These are phyloP conservation scores for Canavalia gladiata DNA, from an alignment of 306 rosid species.

Conservation along the genomic window DNA sequence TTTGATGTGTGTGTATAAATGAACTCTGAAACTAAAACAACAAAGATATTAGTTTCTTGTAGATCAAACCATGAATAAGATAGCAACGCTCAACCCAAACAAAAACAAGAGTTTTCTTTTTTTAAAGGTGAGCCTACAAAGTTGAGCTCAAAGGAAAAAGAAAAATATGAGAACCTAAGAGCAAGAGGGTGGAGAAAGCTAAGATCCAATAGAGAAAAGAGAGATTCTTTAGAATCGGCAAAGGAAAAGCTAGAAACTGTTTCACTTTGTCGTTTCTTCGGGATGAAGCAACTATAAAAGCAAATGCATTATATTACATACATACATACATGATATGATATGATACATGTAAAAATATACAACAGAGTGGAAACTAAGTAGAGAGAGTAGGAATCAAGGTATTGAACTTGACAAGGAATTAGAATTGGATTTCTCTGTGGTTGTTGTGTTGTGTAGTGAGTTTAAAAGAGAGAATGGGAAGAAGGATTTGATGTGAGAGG, in stretches of 20 bases:
- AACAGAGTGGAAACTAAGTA: conserved; percentile 31
- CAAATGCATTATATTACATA: conserved; percentile 43
- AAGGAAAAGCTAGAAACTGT: conserved; percentile 57
- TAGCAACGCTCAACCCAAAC: conserved; percentile 14
- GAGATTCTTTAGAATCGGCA: conserved; percentile 45
- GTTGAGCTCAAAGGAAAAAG: conserved; percentile 34
- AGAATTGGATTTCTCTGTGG: conserved; percentile 21
- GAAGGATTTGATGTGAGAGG: background rate
- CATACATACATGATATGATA: background rate
- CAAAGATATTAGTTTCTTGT: conserved; percentile 13
- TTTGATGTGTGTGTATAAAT: conserved; percentile 31
- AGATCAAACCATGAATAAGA: conserved; percentile 27
- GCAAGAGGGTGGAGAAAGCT: conserved; percentile 49
- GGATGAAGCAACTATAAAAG: conserved; percentile 61
- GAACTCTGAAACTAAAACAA: conserved; percentile 35
- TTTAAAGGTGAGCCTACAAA: conserved; percentile 31
- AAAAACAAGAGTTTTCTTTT: background rate
- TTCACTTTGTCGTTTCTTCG: conserved; percentile 66
- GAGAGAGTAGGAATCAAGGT: conserved; percentile 35
- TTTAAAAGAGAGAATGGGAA: conserved; percentile 1
- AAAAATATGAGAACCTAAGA: conserved; percentile 43
- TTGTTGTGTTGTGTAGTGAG: background rate
- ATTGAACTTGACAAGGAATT: conserved; percentile 27
- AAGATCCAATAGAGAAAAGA: conserved; percentile 50
- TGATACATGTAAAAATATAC: conserved; percentile 12